A percentile compares a stretch with the other conserved stretches of the same genome.
phyloP scores from a whole-genome alignment of 2,329 filamentous ascomycete species.

The Pseudofabraea citricarpa region DNA sequence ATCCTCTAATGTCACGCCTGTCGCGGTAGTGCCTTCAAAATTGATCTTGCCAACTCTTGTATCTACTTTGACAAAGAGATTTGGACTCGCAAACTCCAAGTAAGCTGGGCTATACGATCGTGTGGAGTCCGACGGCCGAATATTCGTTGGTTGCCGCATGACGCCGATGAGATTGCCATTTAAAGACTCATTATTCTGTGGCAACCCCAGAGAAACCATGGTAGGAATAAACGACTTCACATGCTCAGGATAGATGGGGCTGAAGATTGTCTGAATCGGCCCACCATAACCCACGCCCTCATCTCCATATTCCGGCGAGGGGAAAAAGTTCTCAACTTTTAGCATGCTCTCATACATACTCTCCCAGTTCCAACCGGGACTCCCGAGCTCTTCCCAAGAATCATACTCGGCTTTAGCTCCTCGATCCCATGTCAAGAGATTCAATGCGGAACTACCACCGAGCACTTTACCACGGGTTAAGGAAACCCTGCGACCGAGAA shows the following conservation, averaged over 20 bases:
- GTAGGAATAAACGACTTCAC: conserved; percentile 40
- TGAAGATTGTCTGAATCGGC: conserved; percentile 33
- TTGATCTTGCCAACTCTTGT: conserved; percentile 80
- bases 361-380: conserved; percentile 38
- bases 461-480: conserved; percentile 30
- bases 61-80: conserved; percentile 77
- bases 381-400: conserved; percentile 36
- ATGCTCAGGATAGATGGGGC: conserved; percentile 37
- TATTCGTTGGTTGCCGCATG: conserved; percentile 43
- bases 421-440: conserved; percentile 19
- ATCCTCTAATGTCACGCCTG: conserved; percentile 14
- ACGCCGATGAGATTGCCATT: conserved; percentile 45
- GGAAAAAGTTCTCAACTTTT: conserved; percentile 12
- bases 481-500: conserved; percentile 16
- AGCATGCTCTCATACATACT: conserved; percentile 23
- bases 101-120: conserved; percentile 46
- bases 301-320: conserved; percentile 11
- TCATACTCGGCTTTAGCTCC: conserved; percentile 26
- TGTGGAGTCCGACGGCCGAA: conserved; percentile 40
- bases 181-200: conserved; percentile 38
- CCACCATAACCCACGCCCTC: conserved; percentile 31
- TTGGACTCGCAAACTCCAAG: conserved; percentile 33
- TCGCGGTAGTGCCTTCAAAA: conserved; percentile 12
- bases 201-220: conserved; percentile 39
- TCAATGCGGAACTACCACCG: conserved; percentile 29